A percentile compares a stretch with the other conserved stretches of the same genome.
These are phyloP conservation scores for Maudiozyma saulgeensis DNA, from an alignment of 805 yeast genomes.

Conservation along the genomic window DNA sequence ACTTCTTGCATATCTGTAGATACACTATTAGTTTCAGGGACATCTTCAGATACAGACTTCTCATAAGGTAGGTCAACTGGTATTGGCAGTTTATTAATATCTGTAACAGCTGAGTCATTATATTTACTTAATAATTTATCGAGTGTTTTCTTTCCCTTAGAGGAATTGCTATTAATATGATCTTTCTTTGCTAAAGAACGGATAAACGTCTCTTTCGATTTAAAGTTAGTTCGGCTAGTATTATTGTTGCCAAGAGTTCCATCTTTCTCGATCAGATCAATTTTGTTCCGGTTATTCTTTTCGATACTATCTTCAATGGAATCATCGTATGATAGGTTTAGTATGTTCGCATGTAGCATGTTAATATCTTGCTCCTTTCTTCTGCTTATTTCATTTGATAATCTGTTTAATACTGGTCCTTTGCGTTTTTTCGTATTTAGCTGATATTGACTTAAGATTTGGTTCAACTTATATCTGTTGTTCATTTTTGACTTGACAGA, in stretches of 20 bases:
- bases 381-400: constrained; percentile 4
- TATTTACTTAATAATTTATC: constrained; percentile 8
- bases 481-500: constrained; percentile 38
- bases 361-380: constrained; percentile 3
- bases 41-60: neutral
- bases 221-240: neutral
- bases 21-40: neutral
- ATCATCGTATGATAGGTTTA: neutral
- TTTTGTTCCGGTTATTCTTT: neutral
- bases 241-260: neutral
- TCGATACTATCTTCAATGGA: neutral
- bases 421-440: constrained; percentile 20
- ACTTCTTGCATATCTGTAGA: neutral
- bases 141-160: neutral
- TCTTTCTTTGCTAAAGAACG: neutral
- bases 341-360: neutral
- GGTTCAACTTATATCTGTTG: constrained; percentile 31
- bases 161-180: neutral
- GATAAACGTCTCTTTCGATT: neutral
- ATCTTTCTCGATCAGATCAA: neutral
- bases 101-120: constrained; percentile 19
- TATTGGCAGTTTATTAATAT: constrained; percentile 17
- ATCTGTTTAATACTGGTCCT: constrained; percentile 19
- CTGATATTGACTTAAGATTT: constrained; percentile 26
- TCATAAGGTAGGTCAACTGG: constrained; percentile 12